Evolutionary conservation across 352 stramenopile genomes (phyloP), one percentile per base, ranked within the genome.

Genomic region (Phytophthora pini): DNA sequence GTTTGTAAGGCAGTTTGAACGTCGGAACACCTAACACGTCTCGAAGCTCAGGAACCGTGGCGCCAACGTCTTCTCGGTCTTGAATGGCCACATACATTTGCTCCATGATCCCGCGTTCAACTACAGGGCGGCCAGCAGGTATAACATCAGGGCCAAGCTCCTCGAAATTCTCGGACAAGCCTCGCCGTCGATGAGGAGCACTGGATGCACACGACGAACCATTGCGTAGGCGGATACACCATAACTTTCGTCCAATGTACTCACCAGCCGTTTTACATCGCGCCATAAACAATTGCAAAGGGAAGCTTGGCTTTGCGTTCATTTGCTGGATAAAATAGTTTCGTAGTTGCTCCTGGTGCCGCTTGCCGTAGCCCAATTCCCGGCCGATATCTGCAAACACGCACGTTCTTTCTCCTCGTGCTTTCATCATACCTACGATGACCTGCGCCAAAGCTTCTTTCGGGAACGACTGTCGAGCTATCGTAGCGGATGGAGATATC

Each of bases 331-430:
- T 84, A 46, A 95, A 93, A 70, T 86, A 90, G 53, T 92, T 94
- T 20, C 87, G 85, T 31, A 95, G 64, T 36, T 90, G 88, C 51
- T 94, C 85, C 55, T 95, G 87, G 12, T 89, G 76, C 5, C 84
- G 80, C 64, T 95, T 95, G 29, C 73, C 70, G 38, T 87, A 90
- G 6, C 83, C 85, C 31, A 95, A 68, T 38, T 93, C 85, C n/a
- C 85, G 84, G 1, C 84, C 87, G 54, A 95, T 90, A 38, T 95
- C 85, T n/a, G 87, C 84, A 68, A 95, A 90, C 29, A 95, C 85
- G 52, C 84, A 92, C 22, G 82, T 92, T 20, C 68, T 64, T 56
- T 92, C 80, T 26, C 82, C 80, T 49, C 85, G 84, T 29, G 76
- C 66, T n/a, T 68, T 68, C 41, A 95, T 68, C 57, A 93, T 87